These are phyloP conservation scores for Ocimum tenuiflorum DNA, from an alignment of 257 asterid species.

Conservation along the genomic window DNA sequence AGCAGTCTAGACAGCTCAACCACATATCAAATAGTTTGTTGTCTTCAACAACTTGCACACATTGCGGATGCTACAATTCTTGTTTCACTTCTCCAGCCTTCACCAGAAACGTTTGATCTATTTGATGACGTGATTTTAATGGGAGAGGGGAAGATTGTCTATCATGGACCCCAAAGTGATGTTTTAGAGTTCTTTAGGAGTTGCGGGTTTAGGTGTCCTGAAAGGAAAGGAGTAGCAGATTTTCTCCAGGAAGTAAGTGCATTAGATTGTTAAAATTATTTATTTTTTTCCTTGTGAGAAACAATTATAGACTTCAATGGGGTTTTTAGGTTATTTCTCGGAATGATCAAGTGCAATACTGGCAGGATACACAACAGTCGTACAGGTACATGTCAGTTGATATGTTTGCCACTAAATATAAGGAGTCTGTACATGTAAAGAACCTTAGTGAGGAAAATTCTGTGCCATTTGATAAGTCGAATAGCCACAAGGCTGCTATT, in stretches of 20 bases:
- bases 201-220: conserved; percentile 85
- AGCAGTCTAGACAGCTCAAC: conserved; percentile 96
- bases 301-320: too few species aligned
- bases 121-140: conserved; percentile 83
- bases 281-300: conserved; percentile 7
- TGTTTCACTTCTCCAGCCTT: conserved; percentile 91
- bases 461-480: conserved; percentile 68
- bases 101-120: conserved; percentile 91
- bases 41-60: too few species aligned
- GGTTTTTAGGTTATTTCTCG: conserved; percentile 59
- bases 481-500: conserved; percentile 50
- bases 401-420: too few species aligned
- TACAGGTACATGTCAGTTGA: conserved; percentile 56
- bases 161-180: conserved; percentile 76
- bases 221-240: conserved; percentile 85
- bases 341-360: conserved; percentile 91
- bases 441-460: conserved; percentile 24
- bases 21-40: conserved; percentile 72
- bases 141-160: conserved; percentile 83
- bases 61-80: too few species aligned
- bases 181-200: conserved; percentile 65
- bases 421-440: conserved; percentile 40
- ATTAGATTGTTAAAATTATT: conserved; percentile 8
- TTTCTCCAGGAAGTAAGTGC: conserved; percentile 92
- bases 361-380: conserved; percentile 63